phyloP scores from a whole-genome alignment of 2,329 filamentous ascomycete genomes.

The Penicillium thymicola region DNA sequence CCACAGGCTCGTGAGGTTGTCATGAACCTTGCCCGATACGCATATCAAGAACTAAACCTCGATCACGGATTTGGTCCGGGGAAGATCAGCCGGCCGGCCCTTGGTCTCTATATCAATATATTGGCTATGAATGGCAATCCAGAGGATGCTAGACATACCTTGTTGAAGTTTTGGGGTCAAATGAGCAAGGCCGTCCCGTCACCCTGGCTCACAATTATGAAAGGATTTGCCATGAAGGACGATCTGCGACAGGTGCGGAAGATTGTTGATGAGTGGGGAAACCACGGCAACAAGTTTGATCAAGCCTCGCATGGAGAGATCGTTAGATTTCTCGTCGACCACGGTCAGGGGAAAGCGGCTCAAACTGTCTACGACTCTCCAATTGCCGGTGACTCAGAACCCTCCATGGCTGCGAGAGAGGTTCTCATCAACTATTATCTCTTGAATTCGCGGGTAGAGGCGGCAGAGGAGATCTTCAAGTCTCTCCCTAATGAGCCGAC shows the following conservation, averaged over 20 bases:
- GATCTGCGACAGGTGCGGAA: conserved; percentile 57
- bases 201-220: conserved; percentile 53
- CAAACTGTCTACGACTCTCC: conserved; percentile 65
- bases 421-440: conserved; percentile 61
- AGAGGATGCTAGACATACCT: conserved; percentile 50
- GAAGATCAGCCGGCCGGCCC: conserved; percentile 36
- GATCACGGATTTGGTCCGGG: conserved; percentile 43
- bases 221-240: conserved; percentile 60
- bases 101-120: conserved; percentile 48
- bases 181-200: conserved; percentile 30
- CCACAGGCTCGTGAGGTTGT: conserved; percentile 38
- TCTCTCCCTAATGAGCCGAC: conserved; percentile 43
- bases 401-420: conserved; percentile 49
- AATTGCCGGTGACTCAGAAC: conserved; percentile 41
- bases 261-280: conserved; percentile 53
- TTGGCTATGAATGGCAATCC: conserved; percentile 56
- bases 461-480: conserved; percentile 61
- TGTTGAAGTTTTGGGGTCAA: conserved; percentile 42
- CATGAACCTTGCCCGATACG: conserved; percentile 40
- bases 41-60: conserved; percentile 38
- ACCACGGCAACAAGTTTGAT: conserved; percentile 50
- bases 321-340: conserved; percentile 60
- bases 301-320: conserved; percentile 49
- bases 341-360: conserved; percentile 57
- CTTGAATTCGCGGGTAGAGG: conserved; percentile 57